Evolutionary conservation across 1,284 basidiomycete species (phyloP), one percentile per base, ranked within the genome.

Genomic region (Chalciporus piperatoides): DNA sequence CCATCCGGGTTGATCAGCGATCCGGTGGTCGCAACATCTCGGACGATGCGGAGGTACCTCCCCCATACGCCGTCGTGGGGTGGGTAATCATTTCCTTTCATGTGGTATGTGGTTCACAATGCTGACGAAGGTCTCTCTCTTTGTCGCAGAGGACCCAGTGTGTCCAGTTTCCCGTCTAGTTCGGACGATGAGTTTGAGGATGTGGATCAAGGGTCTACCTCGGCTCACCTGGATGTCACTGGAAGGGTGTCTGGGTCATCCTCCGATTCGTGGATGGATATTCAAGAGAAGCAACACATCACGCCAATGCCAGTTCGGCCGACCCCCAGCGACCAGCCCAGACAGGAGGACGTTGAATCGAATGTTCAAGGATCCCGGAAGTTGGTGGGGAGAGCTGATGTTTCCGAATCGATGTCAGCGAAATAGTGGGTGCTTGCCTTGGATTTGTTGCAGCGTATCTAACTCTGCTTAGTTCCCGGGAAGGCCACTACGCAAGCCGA

Each of bases 391-490:
- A 27, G 21, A 10, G 6, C 4, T 12, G 11, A 37, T 5, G n/a
- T 37, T 28, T 24, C 41, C 7, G 14, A 17, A 3, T n/a, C 30
- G 14, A 10, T 10, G 2, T 33, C 50, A 1, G 17, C 10, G 3
- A 30, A 39, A 8, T 8, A 3, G 63, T 64, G 37, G 6, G 58
- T 53, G 15, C 14, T 41, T 3, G 4, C 9, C 11, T 6, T 14
- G 9, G 7, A 30, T 27, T 8, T 2, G 1, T 17, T 36, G 5
- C 1, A 32, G 8, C 11, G 36, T 11, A 4, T 27, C 28, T 58
- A 33, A 64, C 2, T 40, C 7, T 10, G 39, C 4, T 7, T 19
- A 61, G 63, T 12, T 24, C 33, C 36, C 23, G 25, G n/a, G 32
- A 40, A 17, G 11, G 9, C 8, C 14, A 4, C 3, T 14, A 21